Conservation (phyloP, 2,329 filamentous ascomycete species). For the Pleomassaria siparia region DNA sequence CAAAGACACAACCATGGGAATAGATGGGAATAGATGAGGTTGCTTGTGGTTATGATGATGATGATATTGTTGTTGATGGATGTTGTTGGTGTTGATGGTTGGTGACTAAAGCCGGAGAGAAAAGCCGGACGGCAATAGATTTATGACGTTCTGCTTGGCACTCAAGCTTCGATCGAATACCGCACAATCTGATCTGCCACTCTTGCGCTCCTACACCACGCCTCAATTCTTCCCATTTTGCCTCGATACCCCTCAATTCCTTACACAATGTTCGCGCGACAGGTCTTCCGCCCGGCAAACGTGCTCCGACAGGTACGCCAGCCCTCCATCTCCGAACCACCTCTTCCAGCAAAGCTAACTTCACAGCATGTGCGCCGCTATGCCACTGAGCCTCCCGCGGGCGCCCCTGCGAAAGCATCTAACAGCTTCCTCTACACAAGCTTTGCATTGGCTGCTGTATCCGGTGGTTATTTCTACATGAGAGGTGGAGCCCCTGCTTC, state of each 20-base stretch:
- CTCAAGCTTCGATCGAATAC: slow-evolving; percentile 1
- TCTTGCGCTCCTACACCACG: slow-evolving; percentile 7
- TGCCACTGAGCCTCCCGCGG: slow-evolving; percentile 57
- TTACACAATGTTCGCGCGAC: slow-evolving; percentile 47
- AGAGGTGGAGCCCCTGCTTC: slow-evolving; percentile 31
- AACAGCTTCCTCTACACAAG: slow-evolving; percentile 58
- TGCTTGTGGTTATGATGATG: not conserved
- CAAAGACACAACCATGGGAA: not conserved
- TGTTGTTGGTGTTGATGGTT: too few species aligned
- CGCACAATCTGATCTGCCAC: not conserved
- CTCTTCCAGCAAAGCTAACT: slow-evolving; percentile 20
- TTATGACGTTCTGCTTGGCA: slow-evolving; percentile 34
- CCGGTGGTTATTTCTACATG: slow-evolving; percentile 57
- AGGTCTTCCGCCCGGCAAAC: slow-evolving; percentile 46
- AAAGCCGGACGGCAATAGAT: not conserved
- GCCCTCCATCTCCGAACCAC: slow-evolving; percentile 1
- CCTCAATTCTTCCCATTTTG: not conserved
- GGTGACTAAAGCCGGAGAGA: too few species aligned
- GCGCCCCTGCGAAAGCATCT: slow-evolving; percentile 56
- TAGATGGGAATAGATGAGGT: not conserved
- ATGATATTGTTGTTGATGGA: not conserved
- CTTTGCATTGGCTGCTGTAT: slow-evolving; percentile 58
- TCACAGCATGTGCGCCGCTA: slow-evolving; percentile 68
- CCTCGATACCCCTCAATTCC: slow-evolving; percentile 21
- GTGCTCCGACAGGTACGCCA: slow-evolving; percentile 43